Base-by-base conservation (phyloP, 2,329 filamentous ascomycete genomes). In the Botrytis hyacinthi region DNA sequence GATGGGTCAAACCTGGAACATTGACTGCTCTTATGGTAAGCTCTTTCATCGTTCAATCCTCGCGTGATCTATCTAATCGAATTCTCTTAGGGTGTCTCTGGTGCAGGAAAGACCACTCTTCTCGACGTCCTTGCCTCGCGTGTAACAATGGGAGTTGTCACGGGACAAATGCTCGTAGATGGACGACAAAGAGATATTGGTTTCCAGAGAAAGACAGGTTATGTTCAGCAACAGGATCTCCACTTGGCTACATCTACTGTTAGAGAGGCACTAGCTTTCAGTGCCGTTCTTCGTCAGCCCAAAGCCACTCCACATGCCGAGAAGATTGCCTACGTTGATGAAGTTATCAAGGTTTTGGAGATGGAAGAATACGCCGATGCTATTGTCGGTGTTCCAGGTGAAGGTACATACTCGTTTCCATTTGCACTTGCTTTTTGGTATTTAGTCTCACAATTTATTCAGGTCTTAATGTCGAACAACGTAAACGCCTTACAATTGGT, bases 51-150 rank as follows among this genome's bases (percentile, higher is more conserved):
- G 2, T 44, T 42, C 22, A 42, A 51, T 32, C 1, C 35, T 40
- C 22, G 16, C 37, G 29, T 16, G 60, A 37, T 22, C 46, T 54
- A 8, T 37, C 32, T 61, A n/a, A 66, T n/a, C 32, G 35, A n/a
- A 66, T 32, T 4, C 14, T 54, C 44, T 37, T 59, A 77, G 78
- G 93, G 85, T 51, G 84, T 85, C 35, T 86, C 85, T 60, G 84
- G 95, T 77, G 95, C 95, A n/a, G 95, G 95, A 74, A 98, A 98
- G 83, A 98, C 95, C 0, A 97, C 95, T 1, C 87, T 98, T 42
- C 84, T 98, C 46, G 93, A 97, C 82, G 93, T 93, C 51, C 86
- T 98, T 76, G 95, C 95, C 63, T 93, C 92, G 74, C 91, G 95
- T 81, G 92, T 92, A 18, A 94, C 93, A 0, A 95, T 96, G 90